Base-by-base conservation (phyloP, 805 yeast species). In the Myxozyma nipponensis region DNA sequence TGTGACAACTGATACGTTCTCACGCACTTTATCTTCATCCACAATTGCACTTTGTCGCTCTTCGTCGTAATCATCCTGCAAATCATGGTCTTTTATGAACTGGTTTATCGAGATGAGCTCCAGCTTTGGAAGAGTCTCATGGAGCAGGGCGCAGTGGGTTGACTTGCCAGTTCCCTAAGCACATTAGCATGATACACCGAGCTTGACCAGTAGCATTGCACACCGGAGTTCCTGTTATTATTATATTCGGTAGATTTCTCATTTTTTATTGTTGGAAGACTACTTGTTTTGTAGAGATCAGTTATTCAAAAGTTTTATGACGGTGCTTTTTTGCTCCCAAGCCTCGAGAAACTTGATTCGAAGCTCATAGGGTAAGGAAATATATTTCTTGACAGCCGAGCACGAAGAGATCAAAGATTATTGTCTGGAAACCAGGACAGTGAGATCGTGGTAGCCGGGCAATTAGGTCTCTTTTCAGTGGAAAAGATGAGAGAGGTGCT, bases 161-260 rank as follows among this genome's bases (percentile, higher is more conserved):
- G 93, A 77, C 62, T 87, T 87, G 10, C 95, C 95, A 54, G 93
- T 84, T 0, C 95, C 83, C 66, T 69, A 47, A 13, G 7, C 13
- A 28, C n/a, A 3, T 13, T 35, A 24, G 10, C 28, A 22, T 15
- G 36, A 26, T 18, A 22, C 36, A 64, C 39, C 60, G 59, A 36
- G 63, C 44, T 22, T 4, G 67, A 63, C 37, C 13, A 21, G 17
- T 17, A 63, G 62, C 2, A n/a, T 13, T 66, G 64, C 61, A 63
- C 69, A 53, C 91, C 22, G 98, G 98, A 2, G 98, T 91, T 3
- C 98, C 98, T 2, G 98, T 93, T 42, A 93, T 78, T 36, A 93
- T 78, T 38, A 93, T 82, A 66, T 93, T 93, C 6, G 96, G 63
- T 28, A 50, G 37, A 9, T 23, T 39, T 30, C 62, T 25, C 57